These are phyloP conservation scores for Dacryopinax spathularia DNA, from an alignment of 768 basidiomycete genomes.

Conservation along the genomic window DNA sequence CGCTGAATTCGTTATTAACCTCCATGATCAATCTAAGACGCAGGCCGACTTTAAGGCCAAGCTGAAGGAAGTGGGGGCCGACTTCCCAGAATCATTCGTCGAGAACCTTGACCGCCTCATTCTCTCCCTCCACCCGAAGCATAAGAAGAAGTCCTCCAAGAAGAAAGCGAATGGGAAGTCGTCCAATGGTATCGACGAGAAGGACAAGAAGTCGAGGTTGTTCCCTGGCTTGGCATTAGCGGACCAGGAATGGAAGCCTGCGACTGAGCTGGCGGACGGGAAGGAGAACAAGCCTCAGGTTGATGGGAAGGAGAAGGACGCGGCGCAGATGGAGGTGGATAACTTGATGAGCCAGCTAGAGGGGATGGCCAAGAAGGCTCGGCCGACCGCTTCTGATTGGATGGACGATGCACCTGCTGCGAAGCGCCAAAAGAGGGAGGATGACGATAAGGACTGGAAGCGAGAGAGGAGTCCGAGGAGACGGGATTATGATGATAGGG, in stretches of 20 bases:
- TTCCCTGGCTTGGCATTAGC: constrained; percentile 83
- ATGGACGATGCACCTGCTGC: constrained; percentile 32
- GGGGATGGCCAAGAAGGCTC: constrained; percentile 48
- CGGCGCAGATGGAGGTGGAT: constrained; percentile 57
- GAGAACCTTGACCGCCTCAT: constrained; percentile 91
- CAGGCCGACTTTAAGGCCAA: constrained; percentile 68
- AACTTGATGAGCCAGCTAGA: constrained; percentile 72
- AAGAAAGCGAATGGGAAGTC: constrained; percentile 25
- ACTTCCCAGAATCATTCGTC: constrained; percentile 79
- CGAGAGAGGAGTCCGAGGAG: constrained; percentile 46
- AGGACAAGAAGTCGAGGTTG: constrained; percentile 65
- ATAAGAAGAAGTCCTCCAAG: constrained; percentile 57
- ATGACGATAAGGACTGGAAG: constrained; percentile 31
- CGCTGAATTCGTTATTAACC: constrained; percentile 84
- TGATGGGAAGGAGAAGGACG: constrained; percentile 13
- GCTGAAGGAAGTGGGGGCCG: constrained; percentile 60
- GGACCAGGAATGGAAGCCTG: constrained; percentile 51
- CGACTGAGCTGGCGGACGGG: constrained; percentile 22
- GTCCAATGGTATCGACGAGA: constrained; percentile 34
- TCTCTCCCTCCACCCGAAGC: constrained; percentile 86
- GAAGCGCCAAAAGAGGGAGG: constrained; percentile 47
- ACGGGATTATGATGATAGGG: constrained; percentile 29
- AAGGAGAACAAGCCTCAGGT: constrained; percentile 11
- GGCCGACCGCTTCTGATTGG: constrained; percentile 26
- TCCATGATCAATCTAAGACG: constrained; percentile 73